Evolutionary conservation across 73 alveolate species (phyloP).

Genomic region (Stentor coeruleus): DNA sequence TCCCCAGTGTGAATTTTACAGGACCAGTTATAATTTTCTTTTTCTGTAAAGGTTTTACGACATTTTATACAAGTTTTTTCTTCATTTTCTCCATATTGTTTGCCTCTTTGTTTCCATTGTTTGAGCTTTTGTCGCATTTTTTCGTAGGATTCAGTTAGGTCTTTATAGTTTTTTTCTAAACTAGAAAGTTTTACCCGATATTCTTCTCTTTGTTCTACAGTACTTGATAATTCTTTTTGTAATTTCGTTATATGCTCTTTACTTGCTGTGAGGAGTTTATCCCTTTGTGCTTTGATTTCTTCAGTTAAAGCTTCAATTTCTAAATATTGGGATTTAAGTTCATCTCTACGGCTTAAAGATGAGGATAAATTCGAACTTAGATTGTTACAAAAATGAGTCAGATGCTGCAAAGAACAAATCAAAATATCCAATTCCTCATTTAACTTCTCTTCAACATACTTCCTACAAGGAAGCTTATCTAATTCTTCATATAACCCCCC

Average conservation of each 20-base stretch:
- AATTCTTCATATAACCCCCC: slow-evolving; percentile 41
- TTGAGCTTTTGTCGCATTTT: slow-evolving; percentile 21
- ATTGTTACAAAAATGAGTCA: neutral
- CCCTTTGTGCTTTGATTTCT: neutral
- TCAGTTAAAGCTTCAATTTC: slow-evolving; percentile 16
- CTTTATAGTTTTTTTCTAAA: neutral
- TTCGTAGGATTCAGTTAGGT: slow-evolving; percentile 4
- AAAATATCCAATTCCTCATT: neutral
- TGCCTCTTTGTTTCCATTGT: slow-evolving; percentile 26
- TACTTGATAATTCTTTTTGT: neutral
- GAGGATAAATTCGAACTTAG: neutral
- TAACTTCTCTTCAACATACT: slow-evolving; percentile 34
- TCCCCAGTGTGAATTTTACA: slow-evolving; percentile 60
- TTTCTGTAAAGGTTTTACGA: slow-evolving; percentile 54
- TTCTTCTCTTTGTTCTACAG: neutral
- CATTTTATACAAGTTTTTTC: slow-evolving; percentile 55
- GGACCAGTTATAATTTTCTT: slow-evolving; percentile 67
- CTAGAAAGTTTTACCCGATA: neutral
- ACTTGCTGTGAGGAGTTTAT: neutral
- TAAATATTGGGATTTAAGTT: neutral
- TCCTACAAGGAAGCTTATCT: slow-evolving; percentile 33
- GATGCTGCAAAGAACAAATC: neutral
- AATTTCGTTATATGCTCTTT: neutral
- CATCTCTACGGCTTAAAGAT: neutral
- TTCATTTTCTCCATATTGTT: slow-evolving; percentile 31